Conservation (phyloP, 1,284 basidiomycete species). For the Trichosporon sp. region DNA sequence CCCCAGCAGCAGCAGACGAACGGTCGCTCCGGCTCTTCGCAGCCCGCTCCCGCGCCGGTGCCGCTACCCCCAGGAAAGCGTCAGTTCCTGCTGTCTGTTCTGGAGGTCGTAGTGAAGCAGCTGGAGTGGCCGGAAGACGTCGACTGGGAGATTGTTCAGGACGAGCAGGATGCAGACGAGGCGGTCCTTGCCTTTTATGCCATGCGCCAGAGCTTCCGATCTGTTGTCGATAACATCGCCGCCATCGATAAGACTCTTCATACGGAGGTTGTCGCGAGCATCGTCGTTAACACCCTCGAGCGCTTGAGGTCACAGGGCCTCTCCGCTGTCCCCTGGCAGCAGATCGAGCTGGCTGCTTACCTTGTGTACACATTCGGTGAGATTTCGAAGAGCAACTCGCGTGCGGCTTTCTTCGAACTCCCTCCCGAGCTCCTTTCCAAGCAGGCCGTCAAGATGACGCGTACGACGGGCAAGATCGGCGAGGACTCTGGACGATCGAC, state of each 20-base stretch:
- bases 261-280: slow-evolving; percentile 55
- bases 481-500: slow-evolving; percentile 47
- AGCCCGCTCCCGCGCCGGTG: slow-evolving; percentile 35
- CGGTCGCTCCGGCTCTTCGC: slow-evolving; percentile 30
- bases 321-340: slow-evolving; percentile 76
- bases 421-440: slow-evolving; percentile 53
- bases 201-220: slow-evolving; percentile 65
- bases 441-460: slow-evolving; percentile 38
- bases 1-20: slow-evolving; percentile 33
- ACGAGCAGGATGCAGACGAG: slow-evolving; percentile 83
- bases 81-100: slow-evolving; percentile 75
- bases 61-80: slow-evolving; percentile 68
- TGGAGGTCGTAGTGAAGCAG: slow-evolving; percentile 81
- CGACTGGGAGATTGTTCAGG: slow-evolving; percentile 82
- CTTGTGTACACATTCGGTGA: slow-evolving; percentile 94
- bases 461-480: slow-evolving; percentile 36
- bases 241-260: slow-evolving; percentile 65
- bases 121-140: slow-evolving; percentile 63
- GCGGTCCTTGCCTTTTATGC: slow-evolving; percentile 81
- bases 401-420: slow-evolving; percentile 56
- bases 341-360: slow-evolving; percentile 89
- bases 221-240: slow-evolving; percentile 92
- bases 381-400: slow-evolving; percentile 63
- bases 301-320: slow-evolving; percentile 45
- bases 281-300: slow-evolving; percentile 52